A percentile compares a stretch with the other conserved stretches of the same genome.
Conservation (phyloP, 2,329 filamentous ascomycete genomes). For the Penicillium expansum region DNA sequence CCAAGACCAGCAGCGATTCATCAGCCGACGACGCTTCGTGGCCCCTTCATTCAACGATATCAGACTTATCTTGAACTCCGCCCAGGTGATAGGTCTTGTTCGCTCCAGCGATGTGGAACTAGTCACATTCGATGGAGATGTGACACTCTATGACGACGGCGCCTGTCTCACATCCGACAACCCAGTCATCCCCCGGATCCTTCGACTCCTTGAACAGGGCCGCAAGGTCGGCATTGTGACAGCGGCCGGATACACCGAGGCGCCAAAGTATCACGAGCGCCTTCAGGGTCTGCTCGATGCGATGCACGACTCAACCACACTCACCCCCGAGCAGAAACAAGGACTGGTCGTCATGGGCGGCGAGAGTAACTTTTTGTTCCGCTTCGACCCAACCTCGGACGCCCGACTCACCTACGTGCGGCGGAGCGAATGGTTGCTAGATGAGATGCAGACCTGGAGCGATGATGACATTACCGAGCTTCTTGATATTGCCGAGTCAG, state of each 20-base stretch:
- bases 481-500: slow-evolving; percentile 84
- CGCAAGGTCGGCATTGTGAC: slow-evolving; percentile 94
- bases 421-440: slow-evolving; percentile 57
- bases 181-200: slow-evolving; percentile 68
- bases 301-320: slow-evolving; percentile 59
- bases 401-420: slow-evolving; percentile 66
- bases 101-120: slow-evolving; percentile 70
- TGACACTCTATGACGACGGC: slow-evolving; percentile 92
- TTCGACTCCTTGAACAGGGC: slow-evolving; percentile 70
- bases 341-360: slow-evolving; percentile 91
- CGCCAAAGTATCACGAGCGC: slow-evolving; percentile 79
- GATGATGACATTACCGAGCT: slow-evolving; percentile 71
- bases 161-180: slow-evolving; percentile 71
- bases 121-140: slow-evolving; percentile 95
- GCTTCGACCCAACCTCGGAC: slow-evolving; percentile 63
- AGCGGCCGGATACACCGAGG: slow-evolving; percentile 89
- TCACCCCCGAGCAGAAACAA: slow-evolving; percentile 66
- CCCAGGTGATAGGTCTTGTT: slow-evolving; percentile 89
- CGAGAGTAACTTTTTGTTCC: slow-evolving; percentile 93
- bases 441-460: slow-evolving; percentile 51
- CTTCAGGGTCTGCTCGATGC: slow-evolving; percentile 84
- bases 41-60: slow-evolving; percentile 97
- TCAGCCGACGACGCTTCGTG: slow-evolving; percentile 88
- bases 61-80: slow-evolving; percentile 86
- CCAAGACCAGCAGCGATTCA: slow-evolving; percentile 81